A percentile compares a stretch with the other conserved stretches of the same genome.
Conservation (phyloP, 2,329 filamentous ascomycete genomes). For the Sporothrix globosa region DNA sequence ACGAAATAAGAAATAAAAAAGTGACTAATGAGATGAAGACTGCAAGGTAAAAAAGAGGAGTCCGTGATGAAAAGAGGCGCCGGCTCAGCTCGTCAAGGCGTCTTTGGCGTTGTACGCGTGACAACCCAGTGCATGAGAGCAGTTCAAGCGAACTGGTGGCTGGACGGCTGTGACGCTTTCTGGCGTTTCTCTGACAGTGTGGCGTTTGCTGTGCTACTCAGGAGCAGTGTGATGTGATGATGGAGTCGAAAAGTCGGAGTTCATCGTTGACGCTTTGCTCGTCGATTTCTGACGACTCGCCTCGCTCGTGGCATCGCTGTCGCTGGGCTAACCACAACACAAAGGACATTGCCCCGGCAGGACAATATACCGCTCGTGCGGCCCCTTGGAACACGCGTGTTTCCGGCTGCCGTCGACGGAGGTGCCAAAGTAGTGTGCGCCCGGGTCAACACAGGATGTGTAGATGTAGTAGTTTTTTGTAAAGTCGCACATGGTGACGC, state of each 20-base stretch:
- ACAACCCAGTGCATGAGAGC: background rate
- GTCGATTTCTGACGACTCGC: background rate
- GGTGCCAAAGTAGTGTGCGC: conserved; percentile 71
- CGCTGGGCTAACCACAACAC: conserved; percentile 43
- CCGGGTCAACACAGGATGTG: conserved; percentile 68
- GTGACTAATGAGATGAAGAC: background rate
- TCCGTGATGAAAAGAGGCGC: background rate
- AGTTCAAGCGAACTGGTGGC: background rate
- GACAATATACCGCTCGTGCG: conserved; percentile 75
- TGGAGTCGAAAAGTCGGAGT: no score
- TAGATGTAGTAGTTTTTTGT: conserved; percentile 80
- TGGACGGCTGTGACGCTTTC: background rate
- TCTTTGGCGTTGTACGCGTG: background rate
- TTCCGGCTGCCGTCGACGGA: conserved; percentile 67
- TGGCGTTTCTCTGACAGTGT: background rate
- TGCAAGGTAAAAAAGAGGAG: background rate
- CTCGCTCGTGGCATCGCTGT: background rate
- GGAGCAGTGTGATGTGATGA: background rate
- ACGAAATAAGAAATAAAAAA: background rate
- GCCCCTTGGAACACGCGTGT: conserved; percentile 62
- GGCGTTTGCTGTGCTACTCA: background rate
- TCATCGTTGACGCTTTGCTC: background rate
- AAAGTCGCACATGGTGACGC: conserved; percentile 61
- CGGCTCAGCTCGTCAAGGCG: background rate
- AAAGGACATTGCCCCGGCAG: conserved; percentile 65